Base-by-base conservation (phyloP, 2,329 filamentous ascomycete species). In the Botrytis galanthina region DNA sequence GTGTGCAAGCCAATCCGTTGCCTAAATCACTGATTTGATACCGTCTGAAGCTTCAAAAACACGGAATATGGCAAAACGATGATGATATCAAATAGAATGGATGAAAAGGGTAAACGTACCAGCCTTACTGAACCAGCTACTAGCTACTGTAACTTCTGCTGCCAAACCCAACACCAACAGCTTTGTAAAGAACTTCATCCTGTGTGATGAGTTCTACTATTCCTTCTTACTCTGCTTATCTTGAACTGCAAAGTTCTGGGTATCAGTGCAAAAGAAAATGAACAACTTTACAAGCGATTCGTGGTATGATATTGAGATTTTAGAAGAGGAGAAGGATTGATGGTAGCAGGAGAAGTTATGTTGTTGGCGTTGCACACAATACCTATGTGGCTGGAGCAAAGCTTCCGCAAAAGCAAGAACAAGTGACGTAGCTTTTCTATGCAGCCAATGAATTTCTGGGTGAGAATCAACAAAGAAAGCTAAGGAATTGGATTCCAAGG, bases 41-140 rank as follows among this genome's bases (percentile, higher is more conserved):
- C 10, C 57, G 42, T 57, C n/a, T 22, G 51, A 69, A 75, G 68
- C 69, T 73, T 37, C 29, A 60, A 60, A 67, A 71, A 75, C 71
- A 70, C 74, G 26, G 18, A 37, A 54, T 39, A 2, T 44, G 16
- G 4, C 39, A 35, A 60, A 26, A 18, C 37, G 26, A 20, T 9
- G 35, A 44, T 26, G 57, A 51, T 62, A 5, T 22, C 8, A 16
- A 35, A 6, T 18, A 64, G 22, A 32, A 72, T 35, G n/a, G 3
- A 12, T 18, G n/a, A 16, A 32, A 29, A 16, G 35, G 10, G 7
- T 29, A 77, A 66, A 84, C 92, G 79, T 87, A 97, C 95, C 92
- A 81, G 93, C 86, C 84, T 94, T 96, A 81, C 88, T 89, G 81
- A 97, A 94, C 94, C 94, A 98, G 83, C 85, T 92, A 84, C 91